These are phyloP conservation scores for Clitoria ternatea DNA, from an alignment of 306 rosid genomes.

Conservation along the genomic window DNA sequence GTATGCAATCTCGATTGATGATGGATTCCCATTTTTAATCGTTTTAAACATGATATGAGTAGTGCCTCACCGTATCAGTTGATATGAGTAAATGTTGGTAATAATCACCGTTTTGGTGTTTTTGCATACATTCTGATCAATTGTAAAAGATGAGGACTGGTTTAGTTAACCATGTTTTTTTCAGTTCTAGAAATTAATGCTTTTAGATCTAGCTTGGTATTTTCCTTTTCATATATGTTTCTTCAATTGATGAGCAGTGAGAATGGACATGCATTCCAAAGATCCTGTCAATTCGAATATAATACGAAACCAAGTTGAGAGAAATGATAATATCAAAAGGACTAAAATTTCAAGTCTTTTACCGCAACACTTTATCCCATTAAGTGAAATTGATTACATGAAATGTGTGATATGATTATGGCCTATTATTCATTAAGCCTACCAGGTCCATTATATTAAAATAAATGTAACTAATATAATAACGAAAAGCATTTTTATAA, in stretches of 20 bases:
- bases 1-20: slow-evolving; percentile 11
- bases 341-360: background rate
- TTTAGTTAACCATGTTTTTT: background rate
- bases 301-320: background rate
- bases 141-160: background rate
- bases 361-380: no score
- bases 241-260: background rate
- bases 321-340: background rate
- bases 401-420: no score
- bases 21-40: slow-evolving; percentile 17
- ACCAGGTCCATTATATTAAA: no score
- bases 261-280: slow-evolving; percentile 1
- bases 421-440: no score
- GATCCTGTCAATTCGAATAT: background rate
- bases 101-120: background rate
- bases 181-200: background rate
- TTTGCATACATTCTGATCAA: background rate
- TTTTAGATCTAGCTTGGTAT: background rate
- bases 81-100: background rate
- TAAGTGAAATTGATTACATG: no score
- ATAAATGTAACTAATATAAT: no score
- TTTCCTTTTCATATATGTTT: background rate
- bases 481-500: no score
- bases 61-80: slow-evolving; percentile 1
- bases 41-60: background rate